Evolutionary conservation across 768 basidiomycete species (phyloP), one percentile per base, ranked within the genome.

Genomic region (Tubosaeta brunneosetosa): DNA sequence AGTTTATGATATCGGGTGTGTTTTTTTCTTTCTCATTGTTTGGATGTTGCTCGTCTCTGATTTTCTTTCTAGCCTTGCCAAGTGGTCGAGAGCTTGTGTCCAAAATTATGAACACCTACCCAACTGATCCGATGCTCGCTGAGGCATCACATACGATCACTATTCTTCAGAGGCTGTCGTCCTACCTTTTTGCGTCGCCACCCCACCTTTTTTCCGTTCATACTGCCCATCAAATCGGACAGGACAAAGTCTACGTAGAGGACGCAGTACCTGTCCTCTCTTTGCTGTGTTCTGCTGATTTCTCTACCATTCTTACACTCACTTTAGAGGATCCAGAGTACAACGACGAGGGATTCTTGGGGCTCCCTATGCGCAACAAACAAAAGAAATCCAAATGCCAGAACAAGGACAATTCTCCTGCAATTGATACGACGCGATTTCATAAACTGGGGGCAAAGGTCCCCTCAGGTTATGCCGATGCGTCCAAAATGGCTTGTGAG

Each of bases 91-190:
- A 32, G 17, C n/a, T 73, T 22, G 51, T 58, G 37, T 17, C 32
- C 34, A 68, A 59, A 62, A 68, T 77, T 27, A 16, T 75, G 16
- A 55, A 64, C 14, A 48, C 53, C 14, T 77, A 73, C 47, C 75
- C 74, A 2, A 51, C 45, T 1, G 58, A 58, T 38, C 54, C 63
- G 7, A 55, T 57, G 13, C 59, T 52, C 16, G 59, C 68, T 43
- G 50, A 44, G 13, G 9, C 42, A 3, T 72, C 73, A 4, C 50
- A 19, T 26, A 51, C 61, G 16, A 44, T 33, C 26, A 52, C 42
- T 17, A 47, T 74, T 26, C 55, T 74, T 36, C 55, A 38, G 10
- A 51, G 54, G 19, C 52, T 74, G 33, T 66, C 68, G 4, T 52
- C 59, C 14, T 55, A 49, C 49, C 46, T 71, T 0, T 58, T 63